phyloP scores from a whole-genome alignment of 192 early-diverging fungal genomes.

The Mortierella claussenii region DNA sequence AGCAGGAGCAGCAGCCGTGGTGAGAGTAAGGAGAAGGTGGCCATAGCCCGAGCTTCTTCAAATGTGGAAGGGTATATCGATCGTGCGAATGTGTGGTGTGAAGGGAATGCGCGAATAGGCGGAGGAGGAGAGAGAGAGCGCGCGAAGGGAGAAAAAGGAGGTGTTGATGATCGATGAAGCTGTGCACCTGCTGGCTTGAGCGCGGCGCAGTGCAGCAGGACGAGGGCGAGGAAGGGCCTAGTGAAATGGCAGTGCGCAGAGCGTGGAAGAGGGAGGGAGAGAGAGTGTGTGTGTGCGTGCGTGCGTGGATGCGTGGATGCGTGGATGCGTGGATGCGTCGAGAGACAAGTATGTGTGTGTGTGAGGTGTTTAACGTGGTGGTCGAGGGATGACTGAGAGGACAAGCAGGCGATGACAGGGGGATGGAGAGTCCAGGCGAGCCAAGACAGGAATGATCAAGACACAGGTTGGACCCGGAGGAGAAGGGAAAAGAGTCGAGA shows the following conservation, averaged over 20 bases:
- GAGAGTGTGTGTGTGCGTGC: background rate
- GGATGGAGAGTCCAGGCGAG: too few species aligned
- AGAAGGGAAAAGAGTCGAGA: too few species aligned
- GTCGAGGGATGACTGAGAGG: too few species aligned
- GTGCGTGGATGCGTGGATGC: background rate
- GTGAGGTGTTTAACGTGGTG: too few species aligned
- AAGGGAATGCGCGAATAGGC: background rate
- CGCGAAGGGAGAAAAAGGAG: background rate
- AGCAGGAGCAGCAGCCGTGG: slow-evolving; percentile 3
- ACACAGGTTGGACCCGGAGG: too few species aligned
- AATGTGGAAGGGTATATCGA: background rate
- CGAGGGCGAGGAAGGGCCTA: too few species aligned
- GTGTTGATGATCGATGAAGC: background rate
- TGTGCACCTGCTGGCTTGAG: too few species aligned
- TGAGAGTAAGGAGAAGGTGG: background rate
- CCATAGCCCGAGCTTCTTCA: too few species aligned
- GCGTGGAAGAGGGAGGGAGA: background rate
- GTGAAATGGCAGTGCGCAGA: background rate
- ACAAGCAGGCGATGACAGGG: too few species aligned
- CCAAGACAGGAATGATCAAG: too few species aligned
- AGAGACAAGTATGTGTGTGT: background rate
- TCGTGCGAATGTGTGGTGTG: background rate
- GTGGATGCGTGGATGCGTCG: background rate
- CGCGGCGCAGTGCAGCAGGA: too few species aligned
- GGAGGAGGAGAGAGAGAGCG: background rate